Percentiles rank a stretch among this genome's conserved stretches.
phyloP scores from a whole-genome alignment of 2,329 filamentous ascomycete species.

The Chrysoporthe cubensis region DNA sequence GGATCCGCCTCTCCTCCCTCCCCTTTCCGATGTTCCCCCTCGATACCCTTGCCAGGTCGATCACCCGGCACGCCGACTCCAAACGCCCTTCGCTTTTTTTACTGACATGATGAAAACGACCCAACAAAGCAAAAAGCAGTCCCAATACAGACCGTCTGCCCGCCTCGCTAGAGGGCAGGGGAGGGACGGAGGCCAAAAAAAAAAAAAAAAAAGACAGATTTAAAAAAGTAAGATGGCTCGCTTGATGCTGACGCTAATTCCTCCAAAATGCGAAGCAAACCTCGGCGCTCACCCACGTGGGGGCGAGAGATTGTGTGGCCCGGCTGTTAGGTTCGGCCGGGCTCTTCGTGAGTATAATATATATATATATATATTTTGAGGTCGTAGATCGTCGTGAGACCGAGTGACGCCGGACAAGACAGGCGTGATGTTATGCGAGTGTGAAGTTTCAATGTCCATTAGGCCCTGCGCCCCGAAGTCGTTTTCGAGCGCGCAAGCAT shows the following conservation, averaged over 20 bases:
- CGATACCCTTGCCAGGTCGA: neutral
- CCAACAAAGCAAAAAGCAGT: neutral
- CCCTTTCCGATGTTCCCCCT: neutral
- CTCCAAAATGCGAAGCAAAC: neutral
- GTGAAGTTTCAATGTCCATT: neutral
- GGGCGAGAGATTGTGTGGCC: neutral
- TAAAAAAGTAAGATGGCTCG: neutral
- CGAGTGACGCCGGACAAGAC: neutral
- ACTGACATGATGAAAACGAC: constrained; percentile 11
- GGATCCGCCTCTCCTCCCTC: neutral
- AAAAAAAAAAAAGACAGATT: neutral
- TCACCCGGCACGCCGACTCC: constrained; percentile 2
- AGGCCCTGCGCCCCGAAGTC: neutral
- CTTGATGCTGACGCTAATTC: constrained; percentile 7
- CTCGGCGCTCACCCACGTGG: neutral
- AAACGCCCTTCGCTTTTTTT: constrained; percentile 25
- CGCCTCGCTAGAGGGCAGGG: neutral
- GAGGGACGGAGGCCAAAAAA: neutral
- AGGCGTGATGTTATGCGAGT: neutral
- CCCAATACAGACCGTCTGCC: neutral
- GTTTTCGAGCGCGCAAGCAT: too few species aligned
- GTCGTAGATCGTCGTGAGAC: neutral
- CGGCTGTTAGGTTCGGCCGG: neutral
- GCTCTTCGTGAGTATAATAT: neutral
- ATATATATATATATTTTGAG: neutral